Evolutionary conservation across 1,284 basidiomycete genomes (phyloP), one percentile per base, ranked within the genome.

Genomic region (Caloboletus firmus): DNA sequence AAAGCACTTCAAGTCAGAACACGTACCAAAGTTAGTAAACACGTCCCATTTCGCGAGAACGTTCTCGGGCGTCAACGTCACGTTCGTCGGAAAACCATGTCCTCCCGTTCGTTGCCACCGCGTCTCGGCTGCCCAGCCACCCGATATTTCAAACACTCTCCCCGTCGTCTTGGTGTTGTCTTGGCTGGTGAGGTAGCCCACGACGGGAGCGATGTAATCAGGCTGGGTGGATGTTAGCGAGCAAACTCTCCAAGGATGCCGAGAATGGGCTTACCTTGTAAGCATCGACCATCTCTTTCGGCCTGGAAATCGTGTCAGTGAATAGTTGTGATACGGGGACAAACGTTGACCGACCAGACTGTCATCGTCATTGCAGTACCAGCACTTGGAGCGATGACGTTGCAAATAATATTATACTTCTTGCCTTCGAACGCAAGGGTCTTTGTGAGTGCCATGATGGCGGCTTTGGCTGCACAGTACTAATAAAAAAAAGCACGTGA

Each of bases 381-480:
- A 43, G 94, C 95, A 51, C 87, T 87, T 4, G 95, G 95, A 18
- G 92, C 93, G 59, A 98, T 89, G 52, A 82, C 81, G 74, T 99
- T 98, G 65, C 87, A 89, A 54, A 94, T 67, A 69, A 96, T 93
- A 72, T 89, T 87, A 74, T 97, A 94, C 72, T 93, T 94, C 70
- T 82, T 80, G 53, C 96, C 96, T 74, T 99, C 97, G 56, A 97
- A 87, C 7, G 89, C 93, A 37, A 99, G 83, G 0, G 95, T 89
- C 58, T 88, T 84, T 24, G 95, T 95, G 30, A 99, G 74, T 58
- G 94, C 95, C 59, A 94, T 88, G 64, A 99, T 92, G 40, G 84
- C 96, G 54, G 93, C 91, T 74, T 99, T 99, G 35, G 96, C 96
- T 4, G 95, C 87, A 18, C 89, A 88, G 71, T 97, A 96, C 88